phyloP scores from a whole-genome alignment of 2,329 filamentous ascomycete species.

The Monilinia polystroma region DNA sequence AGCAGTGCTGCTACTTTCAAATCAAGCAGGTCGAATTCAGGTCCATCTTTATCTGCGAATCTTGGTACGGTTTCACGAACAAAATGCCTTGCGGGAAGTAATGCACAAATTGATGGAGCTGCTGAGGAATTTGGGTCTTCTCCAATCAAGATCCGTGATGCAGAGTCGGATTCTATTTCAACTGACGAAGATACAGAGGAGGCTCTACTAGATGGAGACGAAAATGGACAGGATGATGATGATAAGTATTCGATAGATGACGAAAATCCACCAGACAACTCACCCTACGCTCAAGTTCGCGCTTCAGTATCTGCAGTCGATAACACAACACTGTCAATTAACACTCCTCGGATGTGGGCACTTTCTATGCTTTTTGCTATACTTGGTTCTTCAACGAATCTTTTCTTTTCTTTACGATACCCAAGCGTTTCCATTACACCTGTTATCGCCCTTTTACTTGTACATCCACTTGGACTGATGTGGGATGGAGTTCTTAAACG shows the following conservation, averaged over 20 bases:
- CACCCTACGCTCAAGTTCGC: conserved; percentile 74
- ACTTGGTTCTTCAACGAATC: conserved; percentile 77
- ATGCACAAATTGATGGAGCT: conserved; percentile 26
- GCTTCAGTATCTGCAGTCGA: conserved; percentile 76
- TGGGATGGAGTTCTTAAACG: conserved; percentile 74
- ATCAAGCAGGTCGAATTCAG: conserved; percentile 24
- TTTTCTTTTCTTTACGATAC: conserved; percentile 88
- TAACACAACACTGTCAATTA: conserved; percentile 75
- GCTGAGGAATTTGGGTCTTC: conserved; percentile 32
- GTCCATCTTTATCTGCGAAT: conserved; percentile 25
- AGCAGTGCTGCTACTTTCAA: conserved; percentile 29
- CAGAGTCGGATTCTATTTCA: conserved; percentile 37
- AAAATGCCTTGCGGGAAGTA: conserved; percentile 18
- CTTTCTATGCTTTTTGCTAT: conserved; percentile 78
- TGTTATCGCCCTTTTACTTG: conserved; percentile 80
- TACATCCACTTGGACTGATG: conserved; percentile 76
- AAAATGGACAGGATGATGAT: conserved; percentile 35
- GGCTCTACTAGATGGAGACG: conserved; percentile 41
- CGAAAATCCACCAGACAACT: conserved; percentile 63
- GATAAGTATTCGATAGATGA: conserved; percentile 45
- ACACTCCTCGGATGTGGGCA: conserved; percentile 84
- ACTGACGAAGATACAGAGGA: conserved; percentile 37
- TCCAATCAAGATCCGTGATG: conserved; percentile 27
- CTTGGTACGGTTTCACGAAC: not conserved
- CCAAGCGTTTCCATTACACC: conserved; percentile 87